Evolutionary conservation across 805 yeast species (phyloP), one percentile per base, ranked within the genome.

Genomic region (Ogataea polymorpha): DNA sequence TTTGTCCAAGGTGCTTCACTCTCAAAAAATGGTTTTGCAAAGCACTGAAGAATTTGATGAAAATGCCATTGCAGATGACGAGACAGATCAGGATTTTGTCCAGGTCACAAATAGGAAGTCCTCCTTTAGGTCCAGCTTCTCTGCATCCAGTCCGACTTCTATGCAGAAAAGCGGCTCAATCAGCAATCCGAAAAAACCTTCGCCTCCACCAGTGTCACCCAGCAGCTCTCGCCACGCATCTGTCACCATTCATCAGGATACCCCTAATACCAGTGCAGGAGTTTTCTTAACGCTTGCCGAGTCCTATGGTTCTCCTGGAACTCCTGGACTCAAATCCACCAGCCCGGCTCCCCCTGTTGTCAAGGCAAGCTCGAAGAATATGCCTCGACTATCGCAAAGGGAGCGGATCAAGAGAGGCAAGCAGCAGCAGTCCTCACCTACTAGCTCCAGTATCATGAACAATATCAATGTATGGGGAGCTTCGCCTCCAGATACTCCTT

Each of bases 341-440:
- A 10, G 10, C 15, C 6, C 35, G 12, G 11, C 15, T 15, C 14
- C 48, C 14, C 48, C 52, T 21, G 35, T 42, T 8, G 39, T 45
- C 6, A 69, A 63, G 28, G 54, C 62, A 3, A 62, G 61, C 39
- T 53, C 71, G 15, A 63, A 63, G 2, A 66, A 72, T 0, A 59
- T 65, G 15, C 55, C 62, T 23, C 72, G 74, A 45, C 51, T 76
- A 12, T 79, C 86, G 1, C 86, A 82, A 48, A 77, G 77, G 51
- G 85, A 79, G 48, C 59, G 86, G 29, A 76, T 73, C 54, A 70
- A 65, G 43, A 49, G 62, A 38, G 55, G 51, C 25, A 45, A 44
- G 18, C 42, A 32, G 10, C 31, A 23, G 11, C 36, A 42, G 6
- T 29, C 35, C 33, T 24, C 29, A 21, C 17, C 30, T 11, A 11